phyloP scores from a whole-genome alignment of 2,329 filamentous ascomycete genomes.

The Ceratocystis cubensis region DNA sequence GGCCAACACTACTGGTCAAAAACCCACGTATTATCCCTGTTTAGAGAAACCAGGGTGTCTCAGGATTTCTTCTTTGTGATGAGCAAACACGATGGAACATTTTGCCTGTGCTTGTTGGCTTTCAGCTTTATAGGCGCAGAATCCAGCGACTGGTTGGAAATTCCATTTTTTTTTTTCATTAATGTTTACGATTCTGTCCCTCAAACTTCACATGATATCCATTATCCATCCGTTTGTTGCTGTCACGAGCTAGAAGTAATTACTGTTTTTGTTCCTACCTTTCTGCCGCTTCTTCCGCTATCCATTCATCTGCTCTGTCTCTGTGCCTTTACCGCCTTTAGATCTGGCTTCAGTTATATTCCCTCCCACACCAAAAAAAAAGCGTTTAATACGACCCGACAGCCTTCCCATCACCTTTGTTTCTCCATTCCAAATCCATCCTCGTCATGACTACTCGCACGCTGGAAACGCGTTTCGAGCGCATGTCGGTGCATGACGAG shows the following conservation, averaged over 20 bases:
- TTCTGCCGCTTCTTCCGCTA: not conserved
- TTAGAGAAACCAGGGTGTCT: not conserved
- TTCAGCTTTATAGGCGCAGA: not conserved
- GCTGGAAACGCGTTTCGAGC: constrained; percentile 80
- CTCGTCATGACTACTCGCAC: constrained; percentile 55
- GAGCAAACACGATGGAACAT: not conserved
- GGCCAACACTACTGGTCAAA: constrained; percentile 13
- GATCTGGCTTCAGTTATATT: not conserved
- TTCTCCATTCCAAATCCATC: constrained; percentile 8
- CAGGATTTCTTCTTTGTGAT: not conserved
- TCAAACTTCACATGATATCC: not conserved
- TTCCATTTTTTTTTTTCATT: not conserved
- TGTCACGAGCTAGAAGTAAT: constrained; percentile 2
- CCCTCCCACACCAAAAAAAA: not conserved
- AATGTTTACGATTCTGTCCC: not conserved
- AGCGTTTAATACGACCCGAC: not conserved
- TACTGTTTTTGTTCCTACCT: not conserved
- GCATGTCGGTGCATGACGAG: constrained; percentile 79
- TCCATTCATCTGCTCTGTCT: not conserved
- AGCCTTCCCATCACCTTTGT: not conserved
- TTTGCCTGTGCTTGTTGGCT: constrained; percentile 4
- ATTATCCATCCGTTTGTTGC: not conserved
- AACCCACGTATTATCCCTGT: constrained; percentile 18
- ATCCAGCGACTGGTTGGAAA: not conserved
- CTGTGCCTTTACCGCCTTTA: constrained; percentile 8